Evolutionary conservation across 1,284 basidiomycete genomes (phyloP), one percentile per base, ranked within the genome.

Genomic region (Heterobasidion annosum): DNA sequence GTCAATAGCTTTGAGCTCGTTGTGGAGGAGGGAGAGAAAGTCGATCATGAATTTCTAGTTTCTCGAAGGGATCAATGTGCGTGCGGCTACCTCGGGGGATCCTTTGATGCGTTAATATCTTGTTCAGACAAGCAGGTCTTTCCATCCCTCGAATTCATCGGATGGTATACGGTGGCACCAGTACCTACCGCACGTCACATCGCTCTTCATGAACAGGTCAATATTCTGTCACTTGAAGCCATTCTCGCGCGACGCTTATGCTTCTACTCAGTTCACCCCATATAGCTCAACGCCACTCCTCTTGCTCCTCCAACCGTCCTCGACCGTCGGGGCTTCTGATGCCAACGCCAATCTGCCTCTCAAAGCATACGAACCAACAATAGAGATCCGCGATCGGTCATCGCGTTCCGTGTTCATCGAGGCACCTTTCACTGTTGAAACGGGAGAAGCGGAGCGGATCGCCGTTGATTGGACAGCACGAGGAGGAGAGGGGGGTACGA

Each of bases 371-470:
- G 93, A 97, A 64, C 87, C 91, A 0, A 88, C 88, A 1, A 78
- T 93, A 37, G 88, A 92, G 64, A 86, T 93, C 54, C 78, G 83
- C 53, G 85, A 90, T 62, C 79, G 86, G 57, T 83, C 79, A 62
- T 81, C 88, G 48, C 80, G 88, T 51, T 82, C 85, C 0, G 85
- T 91, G 8, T 96, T 91, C 65, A 83, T 94, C 34, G 88, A 91
- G 59, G 88, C 83, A 1, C 70, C 84, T 1, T 98, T 81, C 72
- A 85, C 77, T 54, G 87, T 99, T n/a, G 93, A 98, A 69, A 98
- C 95, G 0, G 96, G 96, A 33, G 97, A 99, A 71, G 96, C 97
- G 6, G 96, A 99, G 67, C 83, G 97, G 34, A 98, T 99, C 59
- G 97, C 97, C 1, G 96, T 99, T 0, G 95, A 99, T 69, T 94